These are phyloP conservation scores for Piedraia hortae DNA, from an alignment of 2,329 filamentous ascomycete genomes.

Conservation along the genomic window DNA sequence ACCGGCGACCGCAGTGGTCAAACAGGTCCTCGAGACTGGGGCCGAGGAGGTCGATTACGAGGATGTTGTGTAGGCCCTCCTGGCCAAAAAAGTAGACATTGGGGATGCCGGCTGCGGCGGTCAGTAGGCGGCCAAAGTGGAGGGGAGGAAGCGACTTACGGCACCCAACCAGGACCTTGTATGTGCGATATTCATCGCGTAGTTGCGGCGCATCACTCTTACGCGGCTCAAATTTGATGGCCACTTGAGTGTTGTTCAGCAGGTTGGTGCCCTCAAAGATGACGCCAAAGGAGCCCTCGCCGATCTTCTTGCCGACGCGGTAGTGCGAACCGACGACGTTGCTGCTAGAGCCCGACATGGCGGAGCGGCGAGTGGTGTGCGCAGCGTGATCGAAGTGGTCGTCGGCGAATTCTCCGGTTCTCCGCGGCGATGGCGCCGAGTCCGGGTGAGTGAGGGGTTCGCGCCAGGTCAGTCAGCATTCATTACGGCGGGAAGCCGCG, in stretches of 20 bases:
- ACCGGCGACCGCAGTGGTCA: constrained; percentile 84
- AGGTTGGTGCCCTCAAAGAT: constrained; percentile 98
- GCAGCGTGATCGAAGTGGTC: no score
- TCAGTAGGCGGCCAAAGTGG: constrained; percentile 1
- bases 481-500: no score
- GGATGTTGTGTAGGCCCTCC: constrained; percentile 92
- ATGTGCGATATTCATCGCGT: constrained; percentile 93
- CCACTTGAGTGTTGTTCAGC: constrained; percentile 95
- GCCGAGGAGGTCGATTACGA: constrained; percentile 87
- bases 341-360: constrained; percentile 66
- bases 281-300: constrained; percentile 92
- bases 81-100: constrained; percentile 99
- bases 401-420: no score
- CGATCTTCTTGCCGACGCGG: constrained; percentile 96
- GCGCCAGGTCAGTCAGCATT: no score
- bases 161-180: constrained; percentile 97
- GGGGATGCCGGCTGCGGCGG: constrained; percentile 57
- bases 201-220: constrained; percentile 97
- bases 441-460: no score
- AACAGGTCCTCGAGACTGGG: constrained; percentile 91
- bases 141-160: constrained; percentile 35
- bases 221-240: constrained; percentile 98
- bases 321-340: constrained; percentile 96
- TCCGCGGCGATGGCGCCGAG: no score
- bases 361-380: neutral